Evolutionary conservation across 805 yeast genomes (phyloP), one percentile per base, ranked within the genome.

Genomic region (Teunomyces lycoperdinae): DNA sequence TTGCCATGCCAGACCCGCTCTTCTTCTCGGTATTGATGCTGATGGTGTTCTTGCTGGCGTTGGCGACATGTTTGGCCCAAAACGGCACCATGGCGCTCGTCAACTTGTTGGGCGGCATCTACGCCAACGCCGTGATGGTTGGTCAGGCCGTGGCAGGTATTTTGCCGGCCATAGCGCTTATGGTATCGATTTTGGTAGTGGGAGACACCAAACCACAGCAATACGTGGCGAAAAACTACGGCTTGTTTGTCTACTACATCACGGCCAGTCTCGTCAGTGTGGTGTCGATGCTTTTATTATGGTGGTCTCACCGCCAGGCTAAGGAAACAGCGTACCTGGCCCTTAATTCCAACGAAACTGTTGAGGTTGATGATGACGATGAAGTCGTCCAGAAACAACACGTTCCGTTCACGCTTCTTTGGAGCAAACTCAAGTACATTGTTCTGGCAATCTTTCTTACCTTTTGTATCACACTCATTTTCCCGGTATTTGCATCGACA

Each of bases 71-170:
- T 30, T 68, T 84, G 53, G 85, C 94, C 1, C 99, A 92, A 59
- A 92, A 89, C 58, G 97, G 97, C 9, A 77, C 87, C 7, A 82
- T 91, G 83, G 96, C 98, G 4, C 75, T 89, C 35, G 94, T 85
- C 2, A 87, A 88, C 57, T 81, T 85, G 0, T 73, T 82, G 60
- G 91, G 94, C 3, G 76, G 89, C 0, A 77, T 82, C 10, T 87
- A 80, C 61, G 91, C 96, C 9, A 96, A 94, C 59, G 95, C 87
- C 0, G 86, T 86, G 1, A 88, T 94, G 86, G 91, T 91, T 3
- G 99, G 99, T 1, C 96, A 92, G 64, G 96, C 96, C 0, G 71
- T 92, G 13, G 89, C 97, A 0, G 99, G 99, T 2, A 96, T 94
- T 0, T 69, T 92, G 31, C 98, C 99, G 2, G 83, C 96, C 0